Evolutionary conservation across 257 asterid species (phyloP).

Genomic region (Penstemon barbatus): DNA sequence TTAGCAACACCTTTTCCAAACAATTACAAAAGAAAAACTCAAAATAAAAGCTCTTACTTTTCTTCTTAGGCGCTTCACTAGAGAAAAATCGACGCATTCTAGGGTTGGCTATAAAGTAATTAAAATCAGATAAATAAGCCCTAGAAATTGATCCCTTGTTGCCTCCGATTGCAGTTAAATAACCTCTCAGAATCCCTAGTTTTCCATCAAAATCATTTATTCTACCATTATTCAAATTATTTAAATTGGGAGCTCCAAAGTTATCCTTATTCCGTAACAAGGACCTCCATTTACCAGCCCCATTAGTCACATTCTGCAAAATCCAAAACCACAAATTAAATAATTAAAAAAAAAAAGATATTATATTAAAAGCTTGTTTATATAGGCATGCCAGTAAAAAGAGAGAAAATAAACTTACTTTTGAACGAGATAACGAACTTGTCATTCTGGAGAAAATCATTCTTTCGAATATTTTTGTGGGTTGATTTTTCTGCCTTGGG

Average conservation of each 20-base stretch:
- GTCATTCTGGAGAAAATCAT: constrained; percentile 65
- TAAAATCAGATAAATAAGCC: constrained; percentile 45
- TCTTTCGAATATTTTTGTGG: neutral
- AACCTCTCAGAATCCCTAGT: constrained; percentile 62
- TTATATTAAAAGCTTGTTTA: neutral
- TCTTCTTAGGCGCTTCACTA: constrained; percentile 70
- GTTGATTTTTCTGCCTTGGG: neutral
- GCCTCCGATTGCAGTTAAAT: constrained; percentile 50
- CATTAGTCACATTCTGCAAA: constrained; percentile 61
- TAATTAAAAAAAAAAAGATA: neutral
- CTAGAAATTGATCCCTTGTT: constrained; percentile 34
- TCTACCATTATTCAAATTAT: constrained; percentile 24
- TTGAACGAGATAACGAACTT: constrained; percentile 49
- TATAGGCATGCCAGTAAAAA: neutral
- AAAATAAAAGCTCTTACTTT: constrained; percentile 43
- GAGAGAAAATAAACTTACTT: constrained; percentile 40
- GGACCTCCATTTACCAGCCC: constrained; percentile 40
- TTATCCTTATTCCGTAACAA: constrained; percentile 33
- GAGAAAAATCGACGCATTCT: constrained; percentile 53
- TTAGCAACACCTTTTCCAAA: neutral
- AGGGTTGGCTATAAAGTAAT: constrained; percentile 41
- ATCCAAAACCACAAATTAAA: neutral
- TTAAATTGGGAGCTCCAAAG: constrained; percentile 35
- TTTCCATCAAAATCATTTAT: constrained; percentile 45
- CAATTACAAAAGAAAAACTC: neutral